Percentiles rank a stretch among this genome's conserved stretches.
Conservation (phyloP, 805 yeast genomes). For the Saccharomycopsis synnaedendra region DNA sequence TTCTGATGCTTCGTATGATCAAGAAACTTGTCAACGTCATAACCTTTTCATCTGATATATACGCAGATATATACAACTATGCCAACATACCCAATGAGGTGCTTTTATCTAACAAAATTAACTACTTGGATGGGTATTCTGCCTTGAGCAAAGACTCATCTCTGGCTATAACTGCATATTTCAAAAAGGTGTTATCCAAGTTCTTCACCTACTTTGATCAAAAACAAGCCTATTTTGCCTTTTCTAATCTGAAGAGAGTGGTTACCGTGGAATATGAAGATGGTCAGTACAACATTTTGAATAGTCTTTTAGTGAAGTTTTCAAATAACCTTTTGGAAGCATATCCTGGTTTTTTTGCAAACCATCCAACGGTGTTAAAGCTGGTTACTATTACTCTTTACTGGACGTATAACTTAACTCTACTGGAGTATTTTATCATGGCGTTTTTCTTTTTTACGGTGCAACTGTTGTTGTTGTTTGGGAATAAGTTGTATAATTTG, state of each 20-base stretch:
- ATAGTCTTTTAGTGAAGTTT: conserved; percentile 10
- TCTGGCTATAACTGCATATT: not conserved
- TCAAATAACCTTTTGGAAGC: conserved; percentile 2
- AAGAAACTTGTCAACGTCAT: conserved; percentile 9
- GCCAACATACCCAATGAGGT: conserved; percentile 3
- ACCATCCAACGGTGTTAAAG: not conserved
- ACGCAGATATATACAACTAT: conserved; percentile 8
- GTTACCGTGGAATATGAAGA: not conserved
- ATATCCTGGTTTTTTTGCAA: conserved; percentile 6
- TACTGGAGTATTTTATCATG: conserved; percentile 4
- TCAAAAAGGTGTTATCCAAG: not conserved
- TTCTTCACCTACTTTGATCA: not conserved
- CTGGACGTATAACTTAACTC: not conserved
- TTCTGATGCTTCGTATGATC: conserved; percentile 2
- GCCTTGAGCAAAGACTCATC: not conserved
- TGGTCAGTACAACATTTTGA: not conserved
- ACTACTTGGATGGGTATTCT: not conserved
- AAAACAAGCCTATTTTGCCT: not conserved
- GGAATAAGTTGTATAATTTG: conserved; percentile 3
- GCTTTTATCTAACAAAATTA: not conserved
- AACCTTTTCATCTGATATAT: conserved; percentile 12
- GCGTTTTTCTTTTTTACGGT: conserved; percentile 3
- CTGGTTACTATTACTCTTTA: conserved; percentile 1
- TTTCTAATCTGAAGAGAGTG: not conserved
- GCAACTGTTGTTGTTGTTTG: conserved; percentile 1